Evolutionary conservation across 2,329 filamentous ascomycete species (phyloP).

Genomic region (Chaetothyriales sp.): DNA sequence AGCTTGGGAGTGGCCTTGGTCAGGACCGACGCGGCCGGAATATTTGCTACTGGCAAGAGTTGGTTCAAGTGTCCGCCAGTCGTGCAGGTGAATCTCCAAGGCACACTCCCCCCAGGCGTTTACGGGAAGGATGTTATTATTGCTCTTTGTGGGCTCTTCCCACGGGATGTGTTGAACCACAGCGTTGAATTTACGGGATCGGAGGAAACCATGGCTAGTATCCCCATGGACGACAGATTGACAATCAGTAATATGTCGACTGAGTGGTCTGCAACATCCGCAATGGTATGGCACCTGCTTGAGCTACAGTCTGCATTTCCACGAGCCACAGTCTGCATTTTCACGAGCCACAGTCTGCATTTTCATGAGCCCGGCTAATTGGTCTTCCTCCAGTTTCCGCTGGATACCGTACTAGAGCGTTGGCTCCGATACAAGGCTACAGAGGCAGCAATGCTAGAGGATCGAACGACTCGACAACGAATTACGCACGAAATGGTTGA

Average conservation of each 20-base stretch:
- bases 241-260: constrained; percentile 36
- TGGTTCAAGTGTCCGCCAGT: constrained; percentile 87
- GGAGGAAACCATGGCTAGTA: constrained; percentile 58
- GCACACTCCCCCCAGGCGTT: constrained; percentile 61
- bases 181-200: constrained; percentile 76
- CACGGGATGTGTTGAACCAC: constrained; percentile 81
- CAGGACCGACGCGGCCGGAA: constrained; percentile 70
- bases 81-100: constrained; percentile 64
- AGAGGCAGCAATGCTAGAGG: too few relatives aligned
- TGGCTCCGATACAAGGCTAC: too few relatives aligned
- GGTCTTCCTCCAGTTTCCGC: too few relatives aligned
- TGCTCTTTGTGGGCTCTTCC: constrained; percentile 73
- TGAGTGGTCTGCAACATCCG: too few relatives aligned
- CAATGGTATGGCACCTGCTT: too few relatives aligned
- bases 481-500: too few relatives aligned
- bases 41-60: constrained; percentile 69
- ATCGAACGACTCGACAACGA: too few relatives aligned
- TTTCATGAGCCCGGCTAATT: too few relatives aligned
- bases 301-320: too few relatives aligned
- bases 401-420: too few relatives aligned
- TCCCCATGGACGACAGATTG: constrained; percentile 59
- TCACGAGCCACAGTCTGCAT: too few relatives aligned
- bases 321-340: too few relatives aligned
- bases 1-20: constrained; percentile 71
- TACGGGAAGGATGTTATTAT: constrained; percentile 92